Evolutionary conservation across 2,329 filamentous ascomycete genomes (phyloP), one percentile per base, ranked within the genome.

Genomic region (Aspergillus pseudotamarii): DNA sequence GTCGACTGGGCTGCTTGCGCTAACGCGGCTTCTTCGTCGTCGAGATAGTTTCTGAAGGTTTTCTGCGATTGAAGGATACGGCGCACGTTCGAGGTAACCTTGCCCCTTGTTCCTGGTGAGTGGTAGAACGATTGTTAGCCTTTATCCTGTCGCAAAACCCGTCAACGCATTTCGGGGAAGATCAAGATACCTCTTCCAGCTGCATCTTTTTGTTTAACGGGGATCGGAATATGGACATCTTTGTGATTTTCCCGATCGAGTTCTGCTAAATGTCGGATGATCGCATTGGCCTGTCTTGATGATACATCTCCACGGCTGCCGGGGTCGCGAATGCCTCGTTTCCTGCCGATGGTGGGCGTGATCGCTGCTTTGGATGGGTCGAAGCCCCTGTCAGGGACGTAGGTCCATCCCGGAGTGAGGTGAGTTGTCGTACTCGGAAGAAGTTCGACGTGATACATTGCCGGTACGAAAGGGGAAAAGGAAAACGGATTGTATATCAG

Each of bases 331-430:
- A 87, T 86, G 34, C 87, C 89, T 72, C 93, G 90, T 79, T 96
- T 96, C 66, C 91, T 86, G 54, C 78, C 79, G 63, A 75, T 81
- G 73, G 77, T 80, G 75, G 74, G 82, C 85, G 86, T 67, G 81
- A 79, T 63, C 81, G 83, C 64, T 77, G 79, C 66, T 82, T 85
- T 84, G 11, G 87, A 83, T 14, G 86, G 84, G 60, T 87, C 84
- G 61, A 86, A 84, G 77, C 85, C 75, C 19, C 86, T 89, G 74
- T 97, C 92, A 34, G 93, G 89, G 1, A 97, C 92, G 76, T 97
- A 97, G 14, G 93, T 93, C 91, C 93, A 98, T 72, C 94, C 94
- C 1, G 94, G 93, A 1, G 92, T 91, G 51, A 86, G 83, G 51
- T 87, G 86, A 19, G 88, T 88, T 65, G 88, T 88, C 32, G 88